phyloP scores from a whole-genome alignment of 169 alveolate species.

The Cystoisospora suis region DNA sequence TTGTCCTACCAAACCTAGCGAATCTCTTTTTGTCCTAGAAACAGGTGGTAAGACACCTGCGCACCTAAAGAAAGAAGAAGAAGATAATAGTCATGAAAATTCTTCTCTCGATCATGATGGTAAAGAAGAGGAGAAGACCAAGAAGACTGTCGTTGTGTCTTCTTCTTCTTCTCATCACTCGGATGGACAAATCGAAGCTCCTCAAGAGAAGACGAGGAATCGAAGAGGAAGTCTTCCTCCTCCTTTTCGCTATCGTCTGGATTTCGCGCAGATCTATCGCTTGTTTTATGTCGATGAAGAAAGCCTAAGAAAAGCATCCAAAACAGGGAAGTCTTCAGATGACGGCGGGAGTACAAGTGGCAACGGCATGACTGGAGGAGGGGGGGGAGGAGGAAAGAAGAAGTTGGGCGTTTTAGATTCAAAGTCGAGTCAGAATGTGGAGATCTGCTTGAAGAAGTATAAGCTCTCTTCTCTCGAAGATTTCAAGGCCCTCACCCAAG shows the following conservation, averaged over 20 bases:
- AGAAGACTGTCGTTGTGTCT: too few relatives aligned
- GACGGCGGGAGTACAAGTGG: not conserved
- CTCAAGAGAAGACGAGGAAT: too few relatives aligned
- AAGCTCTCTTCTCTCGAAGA: not conserved
- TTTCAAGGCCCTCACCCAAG: constrained; percentile 12
- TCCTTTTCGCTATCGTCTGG: constrained; percentile 34
- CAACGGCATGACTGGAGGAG: not conserved
- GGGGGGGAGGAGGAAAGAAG: not conserved
- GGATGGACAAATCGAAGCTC: too few relatives aligned
- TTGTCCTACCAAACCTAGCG: too few relatives aligned
- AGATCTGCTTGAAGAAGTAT: constrained; percentile 31
- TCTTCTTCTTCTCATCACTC: too few relatives aligned
- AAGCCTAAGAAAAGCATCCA: not conserved
- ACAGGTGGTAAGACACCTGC: too few relatives aligned
- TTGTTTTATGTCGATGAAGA: constrained; percentile 3
- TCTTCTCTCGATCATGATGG: too few relatives aligned
- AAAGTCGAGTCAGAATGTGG: constrained; percentile 36
- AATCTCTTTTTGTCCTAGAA: too few relatives aligned
- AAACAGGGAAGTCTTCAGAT: not conserved
- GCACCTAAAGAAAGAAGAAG: too few relatives aligned
- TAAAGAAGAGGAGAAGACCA: too few relatives aligned
- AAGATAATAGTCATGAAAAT: too few relatives aligned
- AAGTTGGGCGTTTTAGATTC: constrained; percentile 18
- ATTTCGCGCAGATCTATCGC: not conserved
- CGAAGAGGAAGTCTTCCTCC: too few relatives aligned